Percentiles rank a stretch among this genome's conserved stretches.
phyloP scores from a whole-genome alignment of 2,329 filamentous ascomycete species.

The Diaporthe aspalathi region DNA sequence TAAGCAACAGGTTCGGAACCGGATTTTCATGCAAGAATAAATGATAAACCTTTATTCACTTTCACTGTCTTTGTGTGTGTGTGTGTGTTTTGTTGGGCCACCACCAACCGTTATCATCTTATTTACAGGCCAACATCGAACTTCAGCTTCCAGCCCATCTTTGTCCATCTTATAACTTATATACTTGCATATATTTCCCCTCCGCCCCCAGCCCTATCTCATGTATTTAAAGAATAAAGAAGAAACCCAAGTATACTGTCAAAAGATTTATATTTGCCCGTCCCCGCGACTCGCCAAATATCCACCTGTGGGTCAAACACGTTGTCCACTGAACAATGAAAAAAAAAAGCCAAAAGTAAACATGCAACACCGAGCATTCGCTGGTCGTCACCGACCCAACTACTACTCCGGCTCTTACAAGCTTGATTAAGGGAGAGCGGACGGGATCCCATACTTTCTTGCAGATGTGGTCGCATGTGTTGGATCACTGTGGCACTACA shows the following conservation, averaged over 20 bases:
- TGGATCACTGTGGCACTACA: rapidly evolving
- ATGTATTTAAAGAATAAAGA: background rate
- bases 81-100: too few relatives aligned
- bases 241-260: background rate
- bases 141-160: background rate
- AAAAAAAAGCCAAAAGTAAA: background rate
- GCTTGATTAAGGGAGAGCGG: slow-evolving; percentile 30
- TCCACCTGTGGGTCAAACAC: background rate
- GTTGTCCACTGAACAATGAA: background rate
- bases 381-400: slow-evolving; percentile 29
- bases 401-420: slow-evolving; percentile 28
- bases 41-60: background rate
- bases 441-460: slow-evolving; percentile 34
- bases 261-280: background rate
- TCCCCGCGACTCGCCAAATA: background rate
- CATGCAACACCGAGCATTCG: slow-evolving; percentile 28
- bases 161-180: too few relatives aligned
- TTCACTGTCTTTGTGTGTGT: too few relatives aligned
- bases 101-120: background rate
- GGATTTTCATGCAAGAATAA: too few relatives aligned
- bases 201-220: too few relatives aligned
- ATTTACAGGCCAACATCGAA: background rate
- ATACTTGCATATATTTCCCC: too few relatives aligned
- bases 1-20: too few relatives aligned
- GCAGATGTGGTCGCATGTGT: slow-evolving; percentile 26